Base-by-base conservation (phyloP, 148 eudicot genomes). In the Silene uniflora region DNA sequence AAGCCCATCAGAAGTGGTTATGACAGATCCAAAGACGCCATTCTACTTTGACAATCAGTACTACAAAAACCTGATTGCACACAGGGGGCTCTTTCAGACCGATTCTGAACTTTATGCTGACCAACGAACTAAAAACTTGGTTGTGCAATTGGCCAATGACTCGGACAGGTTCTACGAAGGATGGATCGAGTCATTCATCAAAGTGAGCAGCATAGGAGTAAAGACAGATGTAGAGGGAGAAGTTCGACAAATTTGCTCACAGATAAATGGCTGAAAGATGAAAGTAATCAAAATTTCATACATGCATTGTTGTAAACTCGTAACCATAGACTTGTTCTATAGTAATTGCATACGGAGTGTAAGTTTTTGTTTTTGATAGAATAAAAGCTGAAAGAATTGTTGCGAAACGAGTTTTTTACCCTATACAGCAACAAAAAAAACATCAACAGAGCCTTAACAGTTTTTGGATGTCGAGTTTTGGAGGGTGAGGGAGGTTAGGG, bases 31-130 rank as follows among this genome's bases (percentile, higher is more conserved):
- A 1, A 19, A 71, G 12, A 88, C 91, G 19, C 85, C 92, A 13
- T 69, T 79, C 21, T 69, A 71, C 18, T 90, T 90, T 39, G 96
- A 90, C 80, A 87, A 84, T 70, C 83, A 78, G 22, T 90, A 90
- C 76, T 90, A 81, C 86, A 83, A 80, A 76, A 83, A 83, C 59
- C 77, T 90, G 67, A 68, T 79, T 21, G 82, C 74, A 5, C 86
- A 82, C 49, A 82, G 47, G 75, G 96, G 96, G 12, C 85, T 90
- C 11, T 86, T 90, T 75, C 96, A 86, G 9, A 79, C 96, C 0
- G 96, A 90, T 69, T 89, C 96, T 0, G 77, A 76, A 23, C 77
- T 89, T 32, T 69, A 83, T 18, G 77, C 62, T 44, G 89, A 90
- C 24, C 72, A n/a, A 46, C 79, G 88, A 67, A 87, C 96, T n/a